Base-by-base conservation (phyloP, 2,329 filamentous ascomycete species). In the Didymella exigua region DNA sequence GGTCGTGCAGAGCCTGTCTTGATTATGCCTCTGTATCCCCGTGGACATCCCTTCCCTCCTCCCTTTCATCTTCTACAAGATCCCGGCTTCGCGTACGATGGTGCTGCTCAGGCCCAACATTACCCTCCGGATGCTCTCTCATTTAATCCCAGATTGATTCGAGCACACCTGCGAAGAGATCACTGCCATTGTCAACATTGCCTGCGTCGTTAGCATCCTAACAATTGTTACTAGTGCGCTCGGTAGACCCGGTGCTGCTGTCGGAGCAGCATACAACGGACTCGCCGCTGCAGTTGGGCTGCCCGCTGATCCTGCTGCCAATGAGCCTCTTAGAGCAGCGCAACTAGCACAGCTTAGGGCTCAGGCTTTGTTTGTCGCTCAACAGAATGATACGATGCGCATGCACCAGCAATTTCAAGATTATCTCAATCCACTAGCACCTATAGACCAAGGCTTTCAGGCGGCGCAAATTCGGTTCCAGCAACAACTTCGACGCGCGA, bases 191-290 rank as follows among this genome's bases (percentile, higher is more conserved):
- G 27, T 11, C 19, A 26, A 27, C 18, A 23, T n/a, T 13, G 19
- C 8, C 9, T 26, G 13, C 26, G 4, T 36, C 26, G 21, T 23
- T 11, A 31, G 1, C 24, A 49, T 41, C 34, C 41, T 49, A 29
- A 55, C 46, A 6, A 29, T 24, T 27, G 19, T 7, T 19, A 21
- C 14, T 54, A 54, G 50, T 31, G 29, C 37, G 19, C 24, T 38
- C 14, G 13, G n/a, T 23, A 29, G 30, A 43, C n/a, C 36, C 23
- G 38, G 23, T 16, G 30, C 19, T 24, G 47, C 13, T 36, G 16
- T 29, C 18, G 49, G 8, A 18, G 49, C 30, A 37, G 34, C 18
- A 49, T 41, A 45, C 33, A 19, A 51, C 21, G 31, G 33, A 16
- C n/a, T 44, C 30, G 48, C 13, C 11, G 47, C 37, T 24, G 47